Evolutionary conservation across 306 rosid genomes (phyloP).

Genomic region (Clitoria ternatea): DNA sequence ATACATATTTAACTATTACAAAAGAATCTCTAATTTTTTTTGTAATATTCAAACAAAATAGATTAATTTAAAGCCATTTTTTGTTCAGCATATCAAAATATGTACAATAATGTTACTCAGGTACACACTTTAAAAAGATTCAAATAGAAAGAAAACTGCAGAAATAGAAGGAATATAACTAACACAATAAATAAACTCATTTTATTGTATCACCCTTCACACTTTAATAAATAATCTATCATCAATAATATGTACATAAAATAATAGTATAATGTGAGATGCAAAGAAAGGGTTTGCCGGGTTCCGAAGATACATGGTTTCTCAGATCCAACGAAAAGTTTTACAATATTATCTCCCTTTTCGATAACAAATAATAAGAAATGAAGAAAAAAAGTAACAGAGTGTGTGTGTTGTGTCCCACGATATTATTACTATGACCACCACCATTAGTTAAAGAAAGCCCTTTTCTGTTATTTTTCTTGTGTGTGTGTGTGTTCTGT

Average conservation of each 20-base stretch:
- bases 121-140: no score
- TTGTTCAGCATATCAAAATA: no score
- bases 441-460: background rate
- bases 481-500: constrained; percentile 27
- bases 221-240: background rate
- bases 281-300: constrained; percentile 26
- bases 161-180: background rate
- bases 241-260: background rate
- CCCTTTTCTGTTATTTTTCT: constrained; percentile 23
- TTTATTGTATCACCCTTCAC: background rate
- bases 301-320: constrained; percentile 35
- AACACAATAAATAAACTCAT: background rate
- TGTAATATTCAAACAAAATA: no score
- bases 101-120: no score
- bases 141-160: no score
- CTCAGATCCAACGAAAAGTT: constrained; percentile 54
- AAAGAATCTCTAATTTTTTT: no score
- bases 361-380: background rate
- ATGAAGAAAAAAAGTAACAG: background rate
- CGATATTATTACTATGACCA: background rate
- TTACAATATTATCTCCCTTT: background rate
- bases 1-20: no score
- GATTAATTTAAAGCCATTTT: no score
- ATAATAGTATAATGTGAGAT: background rate
- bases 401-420: background rate